Evolutionary conservation across 768 basidiomycete genomes (phyloP).

Genomic region (Hygrocybe punicea): DNA sequence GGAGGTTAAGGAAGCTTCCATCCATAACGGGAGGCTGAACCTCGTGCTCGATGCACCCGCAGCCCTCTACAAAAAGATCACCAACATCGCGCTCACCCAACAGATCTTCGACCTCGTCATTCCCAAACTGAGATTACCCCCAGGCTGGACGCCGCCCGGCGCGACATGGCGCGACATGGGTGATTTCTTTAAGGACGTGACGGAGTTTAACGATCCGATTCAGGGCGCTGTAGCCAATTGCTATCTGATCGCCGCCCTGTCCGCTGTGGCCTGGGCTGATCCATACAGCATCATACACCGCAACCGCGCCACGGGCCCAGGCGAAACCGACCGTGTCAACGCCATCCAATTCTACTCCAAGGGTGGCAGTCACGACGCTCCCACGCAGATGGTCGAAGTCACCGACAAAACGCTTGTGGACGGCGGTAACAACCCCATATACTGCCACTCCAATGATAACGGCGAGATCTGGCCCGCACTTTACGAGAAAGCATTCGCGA

Average conservation of each 20-base stretch:
- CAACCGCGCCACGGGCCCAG: neutral
- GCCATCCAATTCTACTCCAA: conserved; percentile 1
- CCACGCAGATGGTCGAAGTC: conserved; percentile 1
- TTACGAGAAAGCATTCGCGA: neutral
- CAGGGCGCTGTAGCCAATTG: neutral
- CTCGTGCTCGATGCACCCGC: neutral
- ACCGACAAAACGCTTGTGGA: neutral
- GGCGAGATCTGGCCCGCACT: conserved; percentile 3
- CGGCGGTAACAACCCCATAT: neutral
- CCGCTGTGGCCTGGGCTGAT: conserved; percentile 1
- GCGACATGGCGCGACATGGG: neutral
- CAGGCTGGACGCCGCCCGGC: neutral
- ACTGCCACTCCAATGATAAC: neutral
- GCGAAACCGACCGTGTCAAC: neutral
- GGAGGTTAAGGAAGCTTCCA: neutral
- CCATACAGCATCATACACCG: neutral
- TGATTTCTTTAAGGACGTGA: conserved; percentile 2
- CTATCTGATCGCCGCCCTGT: neutral
- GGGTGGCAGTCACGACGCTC: neutral
- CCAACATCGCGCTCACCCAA: neutral
- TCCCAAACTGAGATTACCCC: neutral
- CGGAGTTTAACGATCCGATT: conserved; percentile 1
- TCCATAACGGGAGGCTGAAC: neutral
- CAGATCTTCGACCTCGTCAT: neutral
- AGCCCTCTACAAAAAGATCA: neutral